phyloP scores from a whole-genome alignment of 108 stramenopile genomes.

The Epipyxis sp. region DNA sequence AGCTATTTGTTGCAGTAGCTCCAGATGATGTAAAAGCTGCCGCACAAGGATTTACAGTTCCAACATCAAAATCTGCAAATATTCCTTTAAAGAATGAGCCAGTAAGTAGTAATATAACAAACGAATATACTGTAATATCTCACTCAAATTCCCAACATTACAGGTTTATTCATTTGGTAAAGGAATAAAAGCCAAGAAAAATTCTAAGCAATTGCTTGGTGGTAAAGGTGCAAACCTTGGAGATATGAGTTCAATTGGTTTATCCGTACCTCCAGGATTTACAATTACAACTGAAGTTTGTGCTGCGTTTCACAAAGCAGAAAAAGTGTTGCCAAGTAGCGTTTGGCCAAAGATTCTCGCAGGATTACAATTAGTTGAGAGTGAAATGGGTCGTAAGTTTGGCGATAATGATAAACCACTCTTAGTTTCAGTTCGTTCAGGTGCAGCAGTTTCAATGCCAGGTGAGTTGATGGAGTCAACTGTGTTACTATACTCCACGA shows the following conservation, averaged over 20 bases:
- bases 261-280: slow-evolving; percentile 75
- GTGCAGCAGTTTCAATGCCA: slow-evolving; percentile 60
- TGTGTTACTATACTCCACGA: too few species aligned
- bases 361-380: slow-evolving; percentile 40
- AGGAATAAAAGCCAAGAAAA: slow-evolving; percentile 43
- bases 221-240: slow-evolving; percentile 71
- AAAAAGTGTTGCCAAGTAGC: slow-evolving; percentile 51
- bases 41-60: too few species aligned
- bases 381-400: slow-evolving; percentile 44
- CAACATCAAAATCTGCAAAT: too few species aligned
- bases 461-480: too few species aligned
- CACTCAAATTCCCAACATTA: not conserved
- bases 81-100: not conserved
- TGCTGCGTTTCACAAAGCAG: slow-evolving; percentile 43
- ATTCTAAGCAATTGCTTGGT: slow-evolving; percentile 43
- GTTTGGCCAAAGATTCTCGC: slow-evolving; percentile 52
- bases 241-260: slow-evolving; percentile 64
- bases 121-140: not conserved
- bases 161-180: slow-evolving; percentile 56
- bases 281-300: slow-evolving; percentile 64
- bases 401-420: slow-evolving; percentile 46
- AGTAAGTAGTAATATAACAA: not conserved
- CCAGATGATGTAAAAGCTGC: too few species aligned
- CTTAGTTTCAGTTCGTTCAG: slow-evolving; percentile 55
- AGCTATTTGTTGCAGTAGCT: too few species aligned